A percentile compares a stretch with the other conserved stretches of the same genome.
phyloP scores from a whole-genome alignment of 306 rosid species.

The Malus asiatica region DNA sequence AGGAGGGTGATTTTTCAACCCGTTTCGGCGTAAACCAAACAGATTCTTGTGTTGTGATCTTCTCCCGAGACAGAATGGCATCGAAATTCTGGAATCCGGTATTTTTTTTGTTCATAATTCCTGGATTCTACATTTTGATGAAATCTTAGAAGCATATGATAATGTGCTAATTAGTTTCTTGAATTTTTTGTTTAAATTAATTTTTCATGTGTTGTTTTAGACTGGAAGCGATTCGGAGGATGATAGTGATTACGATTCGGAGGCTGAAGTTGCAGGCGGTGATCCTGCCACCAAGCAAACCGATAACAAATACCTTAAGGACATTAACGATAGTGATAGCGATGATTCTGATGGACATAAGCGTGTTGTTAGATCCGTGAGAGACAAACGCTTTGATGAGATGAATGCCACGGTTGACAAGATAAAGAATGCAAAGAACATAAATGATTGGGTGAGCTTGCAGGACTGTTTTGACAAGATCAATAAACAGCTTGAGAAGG shows the following conservation, averaged over 20 bases:
- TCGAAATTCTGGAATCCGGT: conserved; percentile 46
- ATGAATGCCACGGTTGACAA: conserved; percentile 66
- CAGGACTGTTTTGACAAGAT: conserved; percentile 83
- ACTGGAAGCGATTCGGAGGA: conserved; percentile 66
- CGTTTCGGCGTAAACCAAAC: not conserved
- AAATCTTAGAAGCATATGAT: not conserved
- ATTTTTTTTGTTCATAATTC: not conserved
- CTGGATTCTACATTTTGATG: not conserved
- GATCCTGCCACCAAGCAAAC: conserved; percentile 23
- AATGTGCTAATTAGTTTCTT: not conserved
- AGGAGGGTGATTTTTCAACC: not conserved
- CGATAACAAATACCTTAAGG: conserved; percentile 26
- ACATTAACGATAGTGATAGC: conserved; percentile 37
- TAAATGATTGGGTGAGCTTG: conserved; percentile 81
- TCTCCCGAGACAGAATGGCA: conserved; percentile 13
- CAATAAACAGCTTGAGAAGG: conserved; percentile 74
- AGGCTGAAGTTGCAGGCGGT: conserved; percentile 25
- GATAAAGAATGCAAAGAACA: conserved; percentile 77
- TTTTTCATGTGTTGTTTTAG: conserved; percentile 20
- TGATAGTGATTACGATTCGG: conserved; percentile 43
- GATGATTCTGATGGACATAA: conserved; percentile 57
- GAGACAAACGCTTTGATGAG: conserved; percentile 69
- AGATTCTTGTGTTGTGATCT: not conserved
- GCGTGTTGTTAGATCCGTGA: conserved; percentile 58
- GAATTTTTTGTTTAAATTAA: not conserved